Evolutionary conservation across 768 basidiomycete species (phyloP).

Genomic region (Lentinula boryana): DNA sequence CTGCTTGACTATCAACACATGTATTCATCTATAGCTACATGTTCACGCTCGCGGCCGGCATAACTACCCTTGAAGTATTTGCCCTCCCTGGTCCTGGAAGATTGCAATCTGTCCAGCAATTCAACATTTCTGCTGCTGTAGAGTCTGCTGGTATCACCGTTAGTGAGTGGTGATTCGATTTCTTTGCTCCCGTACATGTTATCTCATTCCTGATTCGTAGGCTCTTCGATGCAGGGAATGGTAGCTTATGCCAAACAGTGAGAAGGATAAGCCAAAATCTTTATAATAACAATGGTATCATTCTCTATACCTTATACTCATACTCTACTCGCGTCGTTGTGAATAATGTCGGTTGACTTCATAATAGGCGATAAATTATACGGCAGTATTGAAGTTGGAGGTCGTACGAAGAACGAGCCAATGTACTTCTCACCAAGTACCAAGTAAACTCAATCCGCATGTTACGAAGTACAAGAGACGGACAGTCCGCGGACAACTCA

Average conservation of each 20-base stretch:
- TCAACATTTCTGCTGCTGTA: conserved; percentile 25
- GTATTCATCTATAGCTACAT: conserved; percentile 25
- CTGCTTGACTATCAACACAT: no score
- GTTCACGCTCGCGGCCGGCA: conserved; percentile 31
- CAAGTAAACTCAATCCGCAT: no score
- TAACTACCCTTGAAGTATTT: conserved; percentile 31
- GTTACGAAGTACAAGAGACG: no score
- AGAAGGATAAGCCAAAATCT: neutral
- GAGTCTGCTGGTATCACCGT: conserved; percentile 24
- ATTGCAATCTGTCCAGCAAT: conserved; percentile 20
- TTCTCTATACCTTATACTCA: no score
- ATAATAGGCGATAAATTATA: no score
- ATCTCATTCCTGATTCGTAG: neutral
- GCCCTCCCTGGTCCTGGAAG: conserved; percentile 30
- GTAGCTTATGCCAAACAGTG: neutral
- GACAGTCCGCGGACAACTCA: no score
- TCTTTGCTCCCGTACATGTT: neutral
- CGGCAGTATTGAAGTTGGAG: no score
- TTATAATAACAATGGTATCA: no score
- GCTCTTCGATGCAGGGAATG: neutral
- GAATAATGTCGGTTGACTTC: no score
- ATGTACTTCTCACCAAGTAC: no score
- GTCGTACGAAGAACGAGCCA: no score
- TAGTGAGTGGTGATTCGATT: conserved; percentile 18
- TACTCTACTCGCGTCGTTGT: no score